Evolutionary conservation across 768 basidiomycete genomes (phyloP).

Genomic region (Dacryopinax spathularia): DNA sequence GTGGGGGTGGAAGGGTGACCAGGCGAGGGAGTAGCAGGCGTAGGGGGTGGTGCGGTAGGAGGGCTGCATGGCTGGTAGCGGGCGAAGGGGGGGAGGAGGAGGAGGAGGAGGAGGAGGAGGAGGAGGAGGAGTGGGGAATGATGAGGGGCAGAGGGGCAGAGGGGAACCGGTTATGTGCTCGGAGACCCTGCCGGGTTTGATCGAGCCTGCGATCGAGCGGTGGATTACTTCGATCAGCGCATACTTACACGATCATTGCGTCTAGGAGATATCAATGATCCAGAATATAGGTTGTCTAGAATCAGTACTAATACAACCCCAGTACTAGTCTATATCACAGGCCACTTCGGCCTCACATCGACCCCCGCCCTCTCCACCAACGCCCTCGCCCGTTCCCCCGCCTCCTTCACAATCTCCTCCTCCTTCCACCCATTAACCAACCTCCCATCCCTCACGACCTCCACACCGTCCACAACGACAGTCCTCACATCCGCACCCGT

Average conservation of each 20-base stretch:
- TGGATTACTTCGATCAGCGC: no score
- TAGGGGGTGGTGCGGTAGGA: conserved; percentile 60
- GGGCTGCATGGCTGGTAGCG: background rate
- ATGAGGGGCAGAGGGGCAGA: background rate
- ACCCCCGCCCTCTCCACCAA: background rate
- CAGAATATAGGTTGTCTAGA: no score
- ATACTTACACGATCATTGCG: no score
- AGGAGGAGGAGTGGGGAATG: background rate
- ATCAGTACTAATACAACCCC: no score
- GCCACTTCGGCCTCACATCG: background rate
- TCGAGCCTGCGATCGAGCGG: no score
- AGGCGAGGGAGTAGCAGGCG: conserved; percentile 65
- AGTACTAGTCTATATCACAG: background rate
- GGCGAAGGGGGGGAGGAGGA: no score
- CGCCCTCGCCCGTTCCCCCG: background rate
- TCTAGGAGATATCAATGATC: no score
- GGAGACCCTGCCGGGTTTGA: conserved; percentile 5
- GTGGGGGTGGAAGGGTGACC: conserved; percentile 72
- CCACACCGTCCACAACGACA: background rate
- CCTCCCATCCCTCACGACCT: background rate
- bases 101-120: no score
- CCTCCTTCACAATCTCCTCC: background rate
- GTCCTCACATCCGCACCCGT: background rate
- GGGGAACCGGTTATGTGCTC: background rate
- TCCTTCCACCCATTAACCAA: background rate